Evolutionary conservation across 441 rosid species (phyloP), one percentile per base, ranked within the genome.

Genomic region (Mallotus japonicus): DNA sequence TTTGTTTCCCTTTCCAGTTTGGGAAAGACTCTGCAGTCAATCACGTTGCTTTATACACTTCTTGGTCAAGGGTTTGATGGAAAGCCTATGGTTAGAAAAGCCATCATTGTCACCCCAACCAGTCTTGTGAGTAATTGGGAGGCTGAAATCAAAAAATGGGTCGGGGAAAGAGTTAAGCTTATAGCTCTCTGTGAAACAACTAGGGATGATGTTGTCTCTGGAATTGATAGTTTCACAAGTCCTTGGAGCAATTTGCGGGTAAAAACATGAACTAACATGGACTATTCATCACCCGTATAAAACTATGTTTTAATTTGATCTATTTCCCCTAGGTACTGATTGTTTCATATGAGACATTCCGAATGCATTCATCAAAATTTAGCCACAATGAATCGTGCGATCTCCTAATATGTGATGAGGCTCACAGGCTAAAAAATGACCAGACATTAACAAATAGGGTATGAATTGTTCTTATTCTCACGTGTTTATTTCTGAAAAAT

Each of bases 101-200:
- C 92, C 81, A 93, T 93, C 71, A 85, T 95, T 79, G 98, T 90
- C 82, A 95, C 99, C 61, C 99, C 99, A 59, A 95, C 99, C 62
- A 95, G 99, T 84, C 99, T 95, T 72, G 99, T 95, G 44, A 93
- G 97, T 80, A 95, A 95, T 72, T 95, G 99, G 99, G 99, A 95
- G 80, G 95, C 94, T 75, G 99, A 95, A 86, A 92, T 95, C 68
- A 80, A 80, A 73, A 95, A 95, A 84, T 95, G 99, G 99, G 86
- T 93, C 74, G 97, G 97, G 58, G 94, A 92, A 66, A 87, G 97
- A 84, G 87, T 95, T 78, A 88, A 84, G 74, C 94, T 95, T 72
- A 75, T 95, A 70, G 97, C 97, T 79, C 96, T 95, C 24, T 90
- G 99, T 84, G 99, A 95, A 85, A 93, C 95, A 85, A 87, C 89